Conservation (phyloP, 2,329 filamentous ascomycete species). For the Rasamsonia emersonii region DNA sequence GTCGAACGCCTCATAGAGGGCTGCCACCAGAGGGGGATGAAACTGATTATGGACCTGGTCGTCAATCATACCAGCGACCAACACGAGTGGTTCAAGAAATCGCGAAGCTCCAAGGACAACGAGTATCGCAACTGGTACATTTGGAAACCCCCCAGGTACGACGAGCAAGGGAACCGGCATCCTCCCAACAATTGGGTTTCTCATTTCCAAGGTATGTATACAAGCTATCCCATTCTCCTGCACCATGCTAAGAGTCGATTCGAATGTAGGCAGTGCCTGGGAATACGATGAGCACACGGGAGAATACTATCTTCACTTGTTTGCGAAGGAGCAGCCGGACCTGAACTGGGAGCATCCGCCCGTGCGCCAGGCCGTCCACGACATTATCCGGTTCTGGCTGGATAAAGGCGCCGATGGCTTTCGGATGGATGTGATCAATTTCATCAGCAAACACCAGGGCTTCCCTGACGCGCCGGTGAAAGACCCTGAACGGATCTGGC, state of each 20-base stretch:
- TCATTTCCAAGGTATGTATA: slow-evolving; percentile 29
- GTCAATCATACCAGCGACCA: slow-evolving; percentile 69
- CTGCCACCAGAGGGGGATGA: slow-evolving; percentile 56
- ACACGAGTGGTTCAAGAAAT: slow-evolving; percentile 64
- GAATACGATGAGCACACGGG: slow-evolving; percentile 61
- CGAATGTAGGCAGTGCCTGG: slow-evolving; percentile 31
- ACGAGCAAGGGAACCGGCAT: slow-evolving; percentile 50
- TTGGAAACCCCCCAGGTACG: slow-evolving; percentile 45
- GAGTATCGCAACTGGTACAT: slow-evolving; percentile 64
- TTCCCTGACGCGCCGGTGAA: slow-evolving; percentile 40
- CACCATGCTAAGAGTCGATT: not conserved
- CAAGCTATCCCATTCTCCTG: too few relatives aligned
- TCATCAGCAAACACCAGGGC: slow-evolving; percentile 56
- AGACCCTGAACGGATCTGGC: slow-evolving; percentile 18
- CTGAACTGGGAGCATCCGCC: slow-evolving; percentile 74
- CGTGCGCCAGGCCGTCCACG: slow-evolving; percentile 61
- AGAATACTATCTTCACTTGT: slow-evolving; percentile 72
- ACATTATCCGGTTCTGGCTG: slow-evolving; percentile 71
- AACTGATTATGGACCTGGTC: slow-evolving; percentile 65
- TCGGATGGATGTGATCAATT: slow-evolving; percentile 66
- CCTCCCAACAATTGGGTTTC: slow-evolving; percentile 66
- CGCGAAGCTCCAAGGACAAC: slow-evolving; percentile 51
- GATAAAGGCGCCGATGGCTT: slow-evolving; percentile 64
- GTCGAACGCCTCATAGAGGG: slow-evolving; percentile 54
- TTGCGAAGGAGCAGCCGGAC: slow-evolving; percentile 67